Evolutionary conservation across 148 eudicot species (phyloP).

Genomic region (Persicaria maculosa): DNA sequence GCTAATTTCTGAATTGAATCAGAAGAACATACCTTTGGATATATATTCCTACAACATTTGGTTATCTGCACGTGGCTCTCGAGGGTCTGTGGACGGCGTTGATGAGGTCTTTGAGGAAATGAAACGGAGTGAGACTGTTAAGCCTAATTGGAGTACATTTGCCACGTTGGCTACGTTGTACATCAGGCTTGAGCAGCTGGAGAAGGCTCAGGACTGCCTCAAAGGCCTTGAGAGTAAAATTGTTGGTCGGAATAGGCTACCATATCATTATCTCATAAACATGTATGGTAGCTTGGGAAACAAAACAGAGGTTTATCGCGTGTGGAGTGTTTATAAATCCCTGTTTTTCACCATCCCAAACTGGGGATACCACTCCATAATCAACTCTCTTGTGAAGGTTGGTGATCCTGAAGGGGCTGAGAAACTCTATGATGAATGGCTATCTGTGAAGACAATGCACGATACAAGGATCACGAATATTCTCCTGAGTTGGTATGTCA

Average conservation of each 20-base stretch:
- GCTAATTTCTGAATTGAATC: conserved; percentile 60
- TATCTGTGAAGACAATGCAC: conserved; percentile 32
- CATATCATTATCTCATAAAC: conserved; percentile 73
- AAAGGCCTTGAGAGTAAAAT: conserved; percentile 54
- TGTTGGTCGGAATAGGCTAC: conserved; percentile 39
- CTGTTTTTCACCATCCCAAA: conserved; percentile 42
- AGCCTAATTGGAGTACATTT: conserved; percentile 67
- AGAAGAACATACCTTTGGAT: conserved; percentile 46
- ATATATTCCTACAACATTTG: conserved; percentile 74
- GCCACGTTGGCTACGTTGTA: conserved; percentile 74
- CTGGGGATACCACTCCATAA: conserved; percentile 58
- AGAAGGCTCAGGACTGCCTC: conserved; percentile 57
- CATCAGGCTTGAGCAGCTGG: conserved; percentile 39
- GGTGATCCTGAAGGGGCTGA: conserved; percentile 78
- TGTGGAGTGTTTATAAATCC: conserved; percentile 63
- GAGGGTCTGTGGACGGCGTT: conserved; percentile 57
- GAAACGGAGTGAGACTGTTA: conserved; percentile 35
- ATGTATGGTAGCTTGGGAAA: conserved; percentile 60
- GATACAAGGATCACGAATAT: conserved; percentile 71
- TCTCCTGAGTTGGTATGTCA: conserved; percentile 54
- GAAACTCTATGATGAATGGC: conserved; percentile 66
- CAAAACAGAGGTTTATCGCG: conserved; percentile 61
- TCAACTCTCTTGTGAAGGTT: conserved; percentile 56
- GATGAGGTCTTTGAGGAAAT: conserved; percentile 58
- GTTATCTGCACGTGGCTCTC: conserved; percentile 60